These are phyloP conservation scores for Macrophomina tecta DNA, from an alignment of 2,329 filamentous ascomycete species.

Conservation along the genomic window DNA sequence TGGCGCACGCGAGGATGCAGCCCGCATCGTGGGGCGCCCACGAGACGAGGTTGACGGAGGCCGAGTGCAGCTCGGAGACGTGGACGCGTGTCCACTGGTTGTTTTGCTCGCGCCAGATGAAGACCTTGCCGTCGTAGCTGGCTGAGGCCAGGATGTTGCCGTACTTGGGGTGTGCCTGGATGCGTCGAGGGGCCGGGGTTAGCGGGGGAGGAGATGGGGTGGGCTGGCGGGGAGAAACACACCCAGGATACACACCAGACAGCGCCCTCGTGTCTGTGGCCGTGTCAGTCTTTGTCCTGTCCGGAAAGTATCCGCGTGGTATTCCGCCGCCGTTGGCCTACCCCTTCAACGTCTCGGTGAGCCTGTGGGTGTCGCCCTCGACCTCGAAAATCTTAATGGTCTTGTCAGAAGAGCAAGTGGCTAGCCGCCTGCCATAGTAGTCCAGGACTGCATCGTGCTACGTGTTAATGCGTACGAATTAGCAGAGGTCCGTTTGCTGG, in stretches of 20 bases:
- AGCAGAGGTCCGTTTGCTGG: constrained; percentile 26
- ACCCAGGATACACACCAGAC: constrained; percentile 97
- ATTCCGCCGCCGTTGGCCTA: constrained; percentile 50
- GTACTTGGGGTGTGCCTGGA: constrained; percentile 88
- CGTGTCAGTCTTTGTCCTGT: constrained; percentile 3
- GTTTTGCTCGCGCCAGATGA: constrained; percentile 93
- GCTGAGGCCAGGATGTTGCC: constrained; percentile 96
- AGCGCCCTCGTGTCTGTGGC: constrained; percentile 86
- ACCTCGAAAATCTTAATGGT: constrained; percentile 99
- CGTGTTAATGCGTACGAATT: neutral
- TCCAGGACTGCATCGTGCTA: constrained; percentile 97
- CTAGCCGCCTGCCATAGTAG: constrained; percentile 95
- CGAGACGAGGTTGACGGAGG: constrained; percentile 93
- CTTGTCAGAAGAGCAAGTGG: constrained; percentile 96
- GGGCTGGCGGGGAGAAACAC: constrained; percentile 34
- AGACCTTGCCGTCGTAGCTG: constrained; percentile 95
- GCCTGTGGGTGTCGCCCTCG: constrained; percentile 86
- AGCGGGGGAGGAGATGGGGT: neutral
- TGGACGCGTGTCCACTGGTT: constrained; percentile 75
- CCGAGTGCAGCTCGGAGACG: constrained; percentile 91
- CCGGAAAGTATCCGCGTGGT: neutral
- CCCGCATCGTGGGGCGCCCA: constrained; percentile 98
- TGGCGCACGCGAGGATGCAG: constrained; percentile 92
- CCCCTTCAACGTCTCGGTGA: constrained; percentile 95
- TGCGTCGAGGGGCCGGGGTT: neutral